phyloP scores from a whole-genome alignment of 2,329 filamentous ascomycete species.

The Trichoderma polysporum region DNA sequence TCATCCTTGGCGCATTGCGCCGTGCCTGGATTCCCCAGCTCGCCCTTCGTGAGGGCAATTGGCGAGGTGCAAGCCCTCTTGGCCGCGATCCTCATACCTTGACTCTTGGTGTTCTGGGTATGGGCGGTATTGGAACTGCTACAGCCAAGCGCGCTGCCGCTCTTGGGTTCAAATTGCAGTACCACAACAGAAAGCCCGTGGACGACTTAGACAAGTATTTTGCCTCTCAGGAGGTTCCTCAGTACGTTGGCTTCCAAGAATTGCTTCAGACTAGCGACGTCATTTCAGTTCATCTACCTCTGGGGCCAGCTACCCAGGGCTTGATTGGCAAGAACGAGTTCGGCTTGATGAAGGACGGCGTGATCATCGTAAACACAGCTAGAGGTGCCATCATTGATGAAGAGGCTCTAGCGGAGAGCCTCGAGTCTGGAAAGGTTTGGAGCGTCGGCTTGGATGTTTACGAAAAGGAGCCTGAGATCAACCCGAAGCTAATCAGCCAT shows the following conservation, averaged over 20 bases:
- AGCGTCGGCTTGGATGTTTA: constrained; percentile 52
- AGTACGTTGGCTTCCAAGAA: constrained; percentile 38
- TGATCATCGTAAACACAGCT: constrained; percentile 51
- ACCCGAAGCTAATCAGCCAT: constrained; percentile 21
- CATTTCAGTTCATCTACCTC: constrained; percentile 41
- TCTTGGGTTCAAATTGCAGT: constrained; percentile 45
- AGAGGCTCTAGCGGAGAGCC: constrained; percentile 44
- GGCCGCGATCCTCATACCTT: constrained; percentile 44
- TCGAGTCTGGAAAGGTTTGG: constrained; percentile 46
- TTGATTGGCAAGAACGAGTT: constrained; percentile 43
- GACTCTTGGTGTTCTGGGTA: constrained; percentile 48
- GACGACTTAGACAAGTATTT: constrained; percentile 33
- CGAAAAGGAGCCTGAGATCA: constrained; percentile 43
- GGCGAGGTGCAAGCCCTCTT: constrained; percentile 37
- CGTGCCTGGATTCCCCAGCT: constrained; percentile 44
- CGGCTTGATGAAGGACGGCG: constrained; percentile 46
- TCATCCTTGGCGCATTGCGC: constrained; percentile 40
- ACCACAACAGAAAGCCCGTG: constrained; percentile 43
- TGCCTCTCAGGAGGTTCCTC: constrained; percentile 34
- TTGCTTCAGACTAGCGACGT: constrained; percentile 44
- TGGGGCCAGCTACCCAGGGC: constrained; percentile 40
- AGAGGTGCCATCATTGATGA: constrained; percentile 51
- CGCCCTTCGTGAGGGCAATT: constrained; percentile 37
- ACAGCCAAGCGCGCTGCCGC: constrained; percentile 39
- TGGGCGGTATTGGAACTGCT: constrained; percentile 46